phyloP scores from a whole-genome alignment of 306 rosid species.

The Medicago truncatula region DNA sequence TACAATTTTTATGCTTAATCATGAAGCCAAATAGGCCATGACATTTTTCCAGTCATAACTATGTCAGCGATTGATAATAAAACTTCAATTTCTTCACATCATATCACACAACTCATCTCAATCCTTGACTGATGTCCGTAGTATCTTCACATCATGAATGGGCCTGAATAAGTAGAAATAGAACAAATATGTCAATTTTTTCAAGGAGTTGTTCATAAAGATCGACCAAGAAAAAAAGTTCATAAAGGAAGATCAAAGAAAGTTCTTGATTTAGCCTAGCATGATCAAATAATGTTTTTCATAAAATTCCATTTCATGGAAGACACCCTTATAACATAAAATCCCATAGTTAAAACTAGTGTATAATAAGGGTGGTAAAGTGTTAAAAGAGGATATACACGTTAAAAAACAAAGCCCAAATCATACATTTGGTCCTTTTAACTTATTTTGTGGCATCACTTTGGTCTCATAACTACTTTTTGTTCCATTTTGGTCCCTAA shows the following conservation, averaged over 20 bases:
- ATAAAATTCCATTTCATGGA: neutral
- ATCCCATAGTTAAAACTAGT: neutral
- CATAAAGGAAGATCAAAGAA: neutral
- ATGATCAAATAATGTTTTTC: neutral
- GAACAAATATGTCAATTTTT: slow-evolving; percentile 11
- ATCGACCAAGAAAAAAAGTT: neutral
- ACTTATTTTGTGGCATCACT: too few species aligned
- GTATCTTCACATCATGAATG: slow-evolving; percentile 91
- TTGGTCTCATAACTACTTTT: too few species aligned
- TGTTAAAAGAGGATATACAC: too few species aligned
- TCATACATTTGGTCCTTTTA: too few species aligned
- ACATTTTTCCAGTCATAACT: neutral
- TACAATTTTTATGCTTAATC: slow-evolving; percentile 18
- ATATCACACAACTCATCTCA: slow-evolving; percentile 41
- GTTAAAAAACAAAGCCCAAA: too few species aligned
- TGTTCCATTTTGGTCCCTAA: too few species aligned
- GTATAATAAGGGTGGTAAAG: too few species aligned
- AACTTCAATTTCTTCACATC: slow-evolving; percentile 26
- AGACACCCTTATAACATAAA: too few species aligned
- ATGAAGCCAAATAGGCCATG: slow-evolving; percentile 2
- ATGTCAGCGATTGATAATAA: slow-evolving; percentile 8
- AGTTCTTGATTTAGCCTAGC: neutral
- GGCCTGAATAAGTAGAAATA: slow-evolving; percentile 63
- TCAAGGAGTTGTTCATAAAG: neutral
- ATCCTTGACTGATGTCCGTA: slow-evolving; percentile 80